Conservation (phyloP, 148 eudicot genomes). For the Cornus florida region DNA sequence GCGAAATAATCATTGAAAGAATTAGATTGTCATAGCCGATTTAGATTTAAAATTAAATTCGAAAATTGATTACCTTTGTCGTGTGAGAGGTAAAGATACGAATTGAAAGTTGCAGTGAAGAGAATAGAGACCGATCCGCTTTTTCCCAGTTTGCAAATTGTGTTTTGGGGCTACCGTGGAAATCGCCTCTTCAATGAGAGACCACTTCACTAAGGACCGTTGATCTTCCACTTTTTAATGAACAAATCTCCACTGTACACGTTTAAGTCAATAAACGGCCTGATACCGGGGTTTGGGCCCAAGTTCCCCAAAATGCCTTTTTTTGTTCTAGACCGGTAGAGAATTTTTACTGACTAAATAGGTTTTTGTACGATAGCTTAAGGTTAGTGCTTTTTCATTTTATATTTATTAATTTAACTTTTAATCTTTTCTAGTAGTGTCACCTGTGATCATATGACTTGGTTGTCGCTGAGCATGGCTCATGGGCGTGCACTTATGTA, state of each 20-base stretch:
- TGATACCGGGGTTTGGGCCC: neutral
- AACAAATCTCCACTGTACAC: constrained; percentile 11
- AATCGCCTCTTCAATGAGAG: constrained; percentile 8
- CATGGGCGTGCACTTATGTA: too few relatives aligned
- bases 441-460: too few relatives aligned
- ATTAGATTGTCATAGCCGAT: too few relatives aligned
- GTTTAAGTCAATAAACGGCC: neutral
- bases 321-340: too few relatives aligned
- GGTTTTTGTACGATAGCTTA: too few relatives aligned
- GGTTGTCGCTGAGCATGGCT: too few relatives aligned
- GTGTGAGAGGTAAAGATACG: neutral
- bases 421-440: too few relatives aligned
- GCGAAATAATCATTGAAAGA: neutral
- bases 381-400: too few relatives aligned
- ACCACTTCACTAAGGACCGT: neutral
- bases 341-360: too few relatives aligned
- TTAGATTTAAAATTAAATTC: neutral
- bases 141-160: neutral
- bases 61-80: neutral
- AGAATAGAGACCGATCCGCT: constrained; percentile 4
- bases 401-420: too few relatives aligned
- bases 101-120: neutral
- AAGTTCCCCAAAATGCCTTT: too few relatives aligned
- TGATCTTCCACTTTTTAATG: constrained; percentile 3
- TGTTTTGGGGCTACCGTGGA: neutral